Conservation (phyloP, 2,329 filamentous ascomycete genomes). For the Epichloe festucae region DNA sequence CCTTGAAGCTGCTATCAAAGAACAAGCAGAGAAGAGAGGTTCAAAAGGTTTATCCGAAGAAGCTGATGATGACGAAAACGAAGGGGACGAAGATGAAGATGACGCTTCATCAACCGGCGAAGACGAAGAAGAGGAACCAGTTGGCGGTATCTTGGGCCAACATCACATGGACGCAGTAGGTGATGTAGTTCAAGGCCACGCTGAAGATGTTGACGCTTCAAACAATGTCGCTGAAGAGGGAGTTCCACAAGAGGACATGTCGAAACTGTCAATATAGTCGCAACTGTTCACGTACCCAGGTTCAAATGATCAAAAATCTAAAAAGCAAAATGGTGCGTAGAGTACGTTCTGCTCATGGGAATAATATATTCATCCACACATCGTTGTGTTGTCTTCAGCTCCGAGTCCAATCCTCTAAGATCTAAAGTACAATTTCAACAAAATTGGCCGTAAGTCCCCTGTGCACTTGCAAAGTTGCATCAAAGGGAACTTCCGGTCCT, state of each 20-base stretch:
- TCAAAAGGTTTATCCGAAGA: slow-evolving; percentile 17
- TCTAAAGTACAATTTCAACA: slow-evolving; percentile 28
- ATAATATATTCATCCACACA: slow-evolving; percentile 12
- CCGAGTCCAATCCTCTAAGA: slow-evolving; percentile 9
- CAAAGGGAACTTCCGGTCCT: slow-evolving; percentile 16
- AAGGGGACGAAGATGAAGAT: slow-evolving; percentile 12
- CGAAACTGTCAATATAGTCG: slow-evolving; percentile 16
- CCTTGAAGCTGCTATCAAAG: slow-evolving; percentile 77
- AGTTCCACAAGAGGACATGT: slow-evolving; percentile 16
- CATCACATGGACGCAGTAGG: not conserved
- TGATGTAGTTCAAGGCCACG: not conserved
- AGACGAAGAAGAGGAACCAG: slow-evolving; percentile 5
- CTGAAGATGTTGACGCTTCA: not conserved
- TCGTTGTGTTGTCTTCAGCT: not conserved
- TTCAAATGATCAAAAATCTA: not conserved
- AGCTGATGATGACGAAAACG: slow-evolving; percentile 14
- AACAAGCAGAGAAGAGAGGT: slow-evolving; percentile 45
- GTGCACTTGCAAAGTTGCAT: not conserved
- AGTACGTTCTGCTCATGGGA: not conserved
- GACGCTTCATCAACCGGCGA: not conserved
- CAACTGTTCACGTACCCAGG: slow-evolving; percentile 11
- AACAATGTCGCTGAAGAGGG: not conserved
- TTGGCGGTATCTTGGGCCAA: not conserved
- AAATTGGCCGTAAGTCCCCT: slow-evolving; percentile 16
- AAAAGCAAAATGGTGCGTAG: not conserved